Evolutionary conservation across 768 basidiomycete genomes (phyloP), one percentile per base, ranked within the genome.

Genomic region (Arthromyces matolae): DNA sequence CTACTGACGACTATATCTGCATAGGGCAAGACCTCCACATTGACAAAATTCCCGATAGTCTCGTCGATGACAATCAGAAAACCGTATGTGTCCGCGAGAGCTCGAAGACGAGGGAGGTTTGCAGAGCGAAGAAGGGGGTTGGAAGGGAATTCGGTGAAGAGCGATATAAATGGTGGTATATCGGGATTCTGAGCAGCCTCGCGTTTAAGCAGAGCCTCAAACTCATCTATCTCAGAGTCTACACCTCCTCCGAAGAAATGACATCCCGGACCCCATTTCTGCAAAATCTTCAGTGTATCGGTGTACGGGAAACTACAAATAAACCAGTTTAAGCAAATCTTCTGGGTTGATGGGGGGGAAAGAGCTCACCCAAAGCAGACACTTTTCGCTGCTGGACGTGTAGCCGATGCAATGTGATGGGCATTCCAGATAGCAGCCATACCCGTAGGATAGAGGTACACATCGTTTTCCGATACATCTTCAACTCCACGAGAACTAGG

Each of bases 341-440:
- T 5, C 24, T 47, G 22, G 13, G 13, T 16, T 43, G 14, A 23
- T 42, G 22, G 6, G 13, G 28, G 12, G 18, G 3, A 4, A 16
- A 23, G 8, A 8, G 67, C 85, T 53, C 58, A 95, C 94, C 95
- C 95, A 57, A 95, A 97, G 60, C 92, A 95, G 24, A 94, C 79
- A 57, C 90, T 94, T 71, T 94, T 96, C 8, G 81, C 84, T 8
- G 64, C 56, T 32, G 80, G 77, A 24, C 73, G 70, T 3, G 70
- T 74, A 20, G 70, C 63, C 47, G 83, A 68, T 5, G 78, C 78
- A 8, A 93, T 70, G 54, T 87, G 79, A 60, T 96, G 93, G 0
- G 93, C 84, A 60, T 77, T 86, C 89, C 90, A 99, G 42, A 99
- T 95, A 1, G 95, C 93, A 27, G 84, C 69, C 95, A 99, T 98